These are phyloP conservation scores for Sextonia rubra DNA, from an alignment of 164 flowering plant species.

Conservation along the genomic window DNA sequence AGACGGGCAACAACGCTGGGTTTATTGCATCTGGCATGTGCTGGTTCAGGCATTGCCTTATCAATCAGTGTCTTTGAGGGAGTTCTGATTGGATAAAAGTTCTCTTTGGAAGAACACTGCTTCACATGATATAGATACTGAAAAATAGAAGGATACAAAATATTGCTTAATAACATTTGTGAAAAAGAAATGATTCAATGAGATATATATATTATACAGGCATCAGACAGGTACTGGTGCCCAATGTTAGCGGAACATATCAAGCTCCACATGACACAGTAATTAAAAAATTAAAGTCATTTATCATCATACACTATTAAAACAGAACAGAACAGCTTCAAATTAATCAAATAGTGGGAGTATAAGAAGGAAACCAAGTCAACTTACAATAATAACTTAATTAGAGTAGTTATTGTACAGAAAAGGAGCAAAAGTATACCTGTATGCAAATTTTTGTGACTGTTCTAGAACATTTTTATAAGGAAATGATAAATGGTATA, in stretches of 20 bases:
- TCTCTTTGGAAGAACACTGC: slow-evolving; percentile 33
- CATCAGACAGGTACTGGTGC: not conserved
- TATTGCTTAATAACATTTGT: not conserved
- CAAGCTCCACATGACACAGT: not conserved
- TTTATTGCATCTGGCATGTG: slow-evolving; percentile 38
- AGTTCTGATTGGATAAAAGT: slow-evolving; percentile 39
- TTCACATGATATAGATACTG: slow-evolving; percentile 46
- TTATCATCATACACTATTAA: no score
- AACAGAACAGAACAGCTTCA: not conserved
- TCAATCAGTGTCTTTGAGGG: slow-evolving; percentile 69
- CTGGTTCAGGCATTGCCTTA: slow-evolving; percentile 52
- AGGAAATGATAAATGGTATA: not conserved
- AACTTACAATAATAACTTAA: not conserved
- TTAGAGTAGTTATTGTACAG: not conserved
- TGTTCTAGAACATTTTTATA: no score
- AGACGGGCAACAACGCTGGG: slow-evolving; percentile 88
- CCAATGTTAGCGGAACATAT: not conserved
- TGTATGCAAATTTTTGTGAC: not conserved
- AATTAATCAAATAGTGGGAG: not conserved
- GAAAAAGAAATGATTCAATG: not conserved
- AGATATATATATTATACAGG: not conserved
- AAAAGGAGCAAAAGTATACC: not conserved
- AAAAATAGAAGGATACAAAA: slow-evolving; percentile 12
- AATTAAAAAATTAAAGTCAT: not conserved
- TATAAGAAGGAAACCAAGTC: not conserved